Conservation (phyloP, 1,284 basidiomycete genomes). For the Moesziomyces parantarcticus region DNA sequence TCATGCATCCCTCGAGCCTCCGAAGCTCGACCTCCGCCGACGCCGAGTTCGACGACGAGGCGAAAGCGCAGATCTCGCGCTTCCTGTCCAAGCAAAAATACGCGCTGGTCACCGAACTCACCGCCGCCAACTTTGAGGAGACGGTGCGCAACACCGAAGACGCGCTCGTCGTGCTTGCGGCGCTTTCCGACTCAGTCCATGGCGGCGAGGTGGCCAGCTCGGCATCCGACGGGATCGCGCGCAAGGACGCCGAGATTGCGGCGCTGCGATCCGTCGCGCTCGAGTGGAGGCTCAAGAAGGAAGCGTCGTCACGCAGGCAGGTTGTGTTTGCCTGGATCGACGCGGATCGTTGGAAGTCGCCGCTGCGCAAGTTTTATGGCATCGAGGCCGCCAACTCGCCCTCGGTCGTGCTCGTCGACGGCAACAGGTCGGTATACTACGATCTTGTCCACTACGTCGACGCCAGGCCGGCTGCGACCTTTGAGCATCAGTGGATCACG, state of each 20-base stretch:
- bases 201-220: slow-evolving; percentile 7
- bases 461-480: slow-evolving; percentile 1
- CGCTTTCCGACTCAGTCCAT: slow-evolving; percentile 55
- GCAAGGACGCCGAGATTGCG: slow-evolving; percentile 48
- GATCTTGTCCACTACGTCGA: slow-evolving; percentile 19
- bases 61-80: slow-evolving; percentile 13
- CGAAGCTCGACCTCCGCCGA: slow-evolving; percentile 9
- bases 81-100: slow-evolving; percentile 56
- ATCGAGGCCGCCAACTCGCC: slow-evolving; percentile 38
- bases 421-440: slow-evolving; percentile 47
- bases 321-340: slow-evolving; percentile 65
- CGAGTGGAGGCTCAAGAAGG: slow-evolving; percentile 39
- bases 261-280: slow-evolving; percentile 44
- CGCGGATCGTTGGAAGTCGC: slow-evolving; percentile 55
- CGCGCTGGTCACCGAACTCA: slow-evolving; percentile 55
- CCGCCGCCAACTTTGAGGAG: slow-evolving; percentile 52
- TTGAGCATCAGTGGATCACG: slow-evolving; percentile 34
- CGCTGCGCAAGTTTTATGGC: slow-evolving; percentile 51
- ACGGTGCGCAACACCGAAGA: slow-evolving; percentile 47
- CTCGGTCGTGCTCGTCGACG: slow-evolving; percentile 49
- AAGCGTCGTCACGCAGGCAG: slow-evolving; percentile 1
- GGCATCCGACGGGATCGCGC: slow-evolving; percentile 26
- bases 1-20: slow-evolving; percentile 33
- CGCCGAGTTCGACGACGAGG: slow-evolving; percentile 21
- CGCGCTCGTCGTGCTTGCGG: slow-evolving; percentile 56